Base-by-base conservation (phyloP, 306 rosid species). In the Vigna hirtella region DNA sequence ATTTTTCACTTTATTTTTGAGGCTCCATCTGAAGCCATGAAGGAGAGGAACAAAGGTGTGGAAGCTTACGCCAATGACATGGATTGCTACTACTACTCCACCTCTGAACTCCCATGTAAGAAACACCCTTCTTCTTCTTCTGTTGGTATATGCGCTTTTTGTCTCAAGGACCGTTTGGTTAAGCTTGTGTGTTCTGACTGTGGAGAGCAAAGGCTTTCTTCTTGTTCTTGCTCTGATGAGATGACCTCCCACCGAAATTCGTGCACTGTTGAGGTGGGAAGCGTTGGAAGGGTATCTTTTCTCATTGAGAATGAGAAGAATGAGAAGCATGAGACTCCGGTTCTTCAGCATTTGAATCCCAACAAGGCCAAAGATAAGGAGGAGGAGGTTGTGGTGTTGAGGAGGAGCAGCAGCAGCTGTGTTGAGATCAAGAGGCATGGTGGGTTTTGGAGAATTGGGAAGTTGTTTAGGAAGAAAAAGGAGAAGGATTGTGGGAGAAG, bases 151-250 rank as follows among this genome's bases (percentile, higher is more conserved):
- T 96, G 99, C 65, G 94, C 98, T 67, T 79, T 85, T 12, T 96
- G 99, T 80, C 88, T 96, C 18, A 91, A 93, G 73, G 99, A 96
- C 9, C 94, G 99, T 9, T 73, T 96, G 63, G 85, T 91, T 49
- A 85, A 84, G 75, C 91, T 96, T 15, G 98, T 90, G 1, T 96
- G 99, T 68, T 93, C 99, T 3, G 98, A 96, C 59, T 96, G 99
- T n/a, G 99, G 99, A 0, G 99, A 96, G 81, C 99, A 96, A 81
- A 85, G 99, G 12, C 92, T 93, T 72, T 96, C 99, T 10, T 96
- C 99, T 12, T 96, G 99, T 59, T 96, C 99, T 11, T 96, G 99
- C 76, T 96, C 99, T 18, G 99, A 91, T 52, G 99, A 91, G 67
- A 89, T 93, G 70, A 84, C 91, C 83, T 87, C 93, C 9, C 88